A percentile compares a stretch with the other conserved stretches of the same genome.
phyloP scores from a whole-genome alignment of 2,329 filamentous ascomycete species.

The Cytospora paraplurivora region DNA sequence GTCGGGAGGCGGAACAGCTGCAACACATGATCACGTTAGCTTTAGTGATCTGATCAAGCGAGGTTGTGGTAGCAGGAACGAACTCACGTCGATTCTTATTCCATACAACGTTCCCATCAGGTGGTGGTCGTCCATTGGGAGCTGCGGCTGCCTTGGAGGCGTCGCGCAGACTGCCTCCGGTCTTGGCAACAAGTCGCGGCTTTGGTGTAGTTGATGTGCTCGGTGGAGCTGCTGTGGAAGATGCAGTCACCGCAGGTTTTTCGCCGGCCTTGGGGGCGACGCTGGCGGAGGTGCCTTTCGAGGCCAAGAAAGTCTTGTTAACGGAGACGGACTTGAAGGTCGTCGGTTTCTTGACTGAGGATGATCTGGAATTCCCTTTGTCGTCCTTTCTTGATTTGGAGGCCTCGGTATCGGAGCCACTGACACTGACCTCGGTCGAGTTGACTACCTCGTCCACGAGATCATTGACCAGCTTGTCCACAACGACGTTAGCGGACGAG shows the following conservation, averaged over 20 bases:
- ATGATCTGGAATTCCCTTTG: slow-evolving; percentile 60
- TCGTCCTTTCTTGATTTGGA: slow-evolving; percentile 60
- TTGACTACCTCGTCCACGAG: slow-evolving; percentile 60
- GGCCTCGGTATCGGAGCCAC: slow-evolving; percentile 74
- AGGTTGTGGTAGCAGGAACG: background rate
- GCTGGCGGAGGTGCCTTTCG: slow-evolving; percentile 58
- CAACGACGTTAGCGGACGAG: slow-evolving; percentile 52
- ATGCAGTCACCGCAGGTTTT: slow-evolving; percentile 51
- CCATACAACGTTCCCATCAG: slow-evolving; percentile 78
- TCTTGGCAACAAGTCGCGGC: slow-evolving; percentile 76
- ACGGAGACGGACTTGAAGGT: slow-evolving; percentile 86
- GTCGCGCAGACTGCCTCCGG: slow-evolving; percentile 59
- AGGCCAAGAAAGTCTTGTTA: slow-evolving; percentile 80
- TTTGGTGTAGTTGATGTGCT: slow-evolving; percentile 55
- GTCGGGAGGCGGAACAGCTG: slow-evolving; percentile 66
- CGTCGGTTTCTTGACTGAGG: slow-evolving; percentile 70
- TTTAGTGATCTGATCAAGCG: background rate
- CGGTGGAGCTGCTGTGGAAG: slow-evolving; percentile 45
- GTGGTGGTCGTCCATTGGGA: slow-evolving; percentile 52
- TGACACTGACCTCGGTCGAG: slow-evolving; percentile 69
- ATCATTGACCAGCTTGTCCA: slow-evolving; percentile 59
- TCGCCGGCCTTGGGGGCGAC: slow-evolving; percentile 53
- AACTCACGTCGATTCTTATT: slow-evolving; percentile 82
- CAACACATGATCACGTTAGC: slow-evolving; percentile 29
- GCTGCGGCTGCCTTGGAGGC: slow-evolving; percentile 47